Evolutionary conservation across 1,284 basidiomycete genomes (phyloP).

Genomic region (Trichosporon asahii): DNA sequence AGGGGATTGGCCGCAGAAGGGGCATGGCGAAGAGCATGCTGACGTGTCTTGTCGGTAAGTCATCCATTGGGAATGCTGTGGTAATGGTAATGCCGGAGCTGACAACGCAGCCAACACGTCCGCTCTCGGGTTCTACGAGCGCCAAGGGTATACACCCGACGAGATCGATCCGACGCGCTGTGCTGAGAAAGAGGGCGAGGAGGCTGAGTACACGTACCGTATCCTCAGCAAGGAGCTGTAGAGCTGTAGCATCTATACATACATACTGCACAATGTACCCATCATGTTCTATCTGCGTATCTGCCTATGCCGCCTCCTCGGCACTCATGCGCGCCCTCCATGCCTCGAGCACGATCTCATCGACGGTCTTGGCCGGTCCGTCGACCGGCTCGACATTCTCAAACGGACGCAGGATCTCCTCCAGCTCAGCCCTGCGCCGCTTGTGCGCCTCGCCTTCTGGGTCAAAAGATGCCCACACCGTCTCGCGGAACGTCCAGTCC

Average conservation of each 20-base stretch:
- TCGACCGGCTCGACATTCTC: background rate
- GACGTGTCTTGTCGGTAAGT: conserved; percentile 46
- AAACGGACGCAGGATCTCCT: background rate
- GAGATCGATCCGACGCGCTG: conserved; percentile 48
- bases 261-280: background rate
- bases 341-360: background rate
- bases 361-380: conserved; percentile 1
- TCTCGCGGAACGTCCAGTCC: conserved; percentile 22
- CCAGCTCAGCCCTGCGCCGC: background rate
- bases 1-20: conserved; percentile 34
- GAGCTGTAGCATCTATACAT: conserved; percentile 15
- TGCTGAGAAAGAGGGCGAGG: conserved; percentile 30
- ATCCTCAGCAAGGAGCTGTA: conserved; percentile 35
- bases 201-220: conserved; percentile 28
- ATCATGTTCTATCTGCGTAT: background rate
- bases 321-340: background rate
- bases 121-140: conserved; percentile 39
- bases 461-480: conserved; percentile 10
- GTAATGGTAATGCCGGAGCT: background rate
- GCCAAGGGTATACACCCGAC: conserved; percentile 40
- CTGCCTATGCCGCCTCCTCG: background rate
- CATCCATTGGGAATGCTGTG: background rate
- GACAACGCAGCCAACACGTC: conserved; percentile 32
- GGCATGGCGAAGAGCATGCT: conserved; percentile 48
- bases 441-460: background rate